Percentiles rank a stretch among this genome's conserved stretches.
Conservation (phyloP, 1,284 basidiomycete species). For the Ceratobasidium sp. region DNA sequence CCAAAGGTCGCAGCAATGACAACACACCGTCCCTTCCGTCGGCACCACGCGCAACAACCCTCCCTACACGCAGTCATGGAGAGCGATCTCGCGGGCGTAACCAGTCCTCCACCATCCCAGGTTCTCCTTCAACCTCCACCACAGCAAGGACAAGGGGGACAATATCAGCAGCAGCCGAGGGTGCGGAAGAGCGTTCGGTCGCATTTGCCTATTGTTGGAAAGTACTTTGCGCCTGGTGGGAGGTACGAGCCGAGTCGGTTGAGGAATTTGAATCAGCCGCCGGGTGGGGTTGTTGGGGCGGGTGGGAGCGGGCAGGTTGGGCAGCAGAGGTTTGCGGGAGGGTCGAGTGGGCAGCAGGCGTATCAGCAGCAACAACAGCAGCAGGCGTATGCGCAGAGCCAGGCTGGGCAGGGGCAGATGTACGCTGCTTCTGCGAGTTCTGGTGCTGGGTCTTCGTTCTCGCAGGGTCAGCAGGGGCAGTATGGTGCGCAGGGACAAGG, state of each 20-base stretch:
- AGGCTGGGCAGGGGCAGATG: neutral
- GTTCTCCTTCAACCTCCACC: conserved; percentile 25
- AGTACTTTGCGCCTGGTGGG: conserved; percentile 39
- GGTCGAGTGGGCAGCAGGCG: neutral
- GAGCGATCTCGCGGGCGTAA: conserved; percentile 23
- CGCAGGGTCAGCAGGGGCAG: neutral
- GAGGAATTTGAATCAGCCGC: conserved; percentile 26
- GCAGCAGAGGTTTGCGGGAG: neutral
- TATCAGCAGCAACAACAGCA: neutral
- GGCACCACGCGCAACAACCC: conserved; percentile 12
- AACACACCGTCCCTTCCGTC: conserved; percentile 35
- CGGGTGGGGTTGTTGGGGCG: neutral
- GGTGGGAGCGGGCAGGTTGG: neutral
- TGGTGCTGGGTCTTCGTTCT: neutral
- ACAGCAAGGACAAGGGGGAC: neutral
- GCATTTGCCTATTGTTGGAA: conserved; percentile 40
- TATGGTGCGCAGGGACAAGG: neutral
- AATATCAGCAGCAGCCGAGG: conserved; percentile 9
- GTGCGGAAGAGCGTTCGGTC: conserved; percentile 13
- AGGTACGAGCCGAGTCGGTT: conserved; percentile 42
- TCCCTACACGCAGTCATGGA: conserved; percentile 41
- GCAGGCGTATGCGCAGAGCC: neutral
- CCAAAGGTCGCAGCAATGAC: conserved; percentile 43
- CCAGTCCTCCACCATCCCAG: conserved; percentile 18
- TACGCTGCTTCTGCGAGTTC: neutral